Evolutionary conservation across 2,329 filamentous ascomycete species (phyloP).

Genomic region (Xylaria digitata): DNA sequence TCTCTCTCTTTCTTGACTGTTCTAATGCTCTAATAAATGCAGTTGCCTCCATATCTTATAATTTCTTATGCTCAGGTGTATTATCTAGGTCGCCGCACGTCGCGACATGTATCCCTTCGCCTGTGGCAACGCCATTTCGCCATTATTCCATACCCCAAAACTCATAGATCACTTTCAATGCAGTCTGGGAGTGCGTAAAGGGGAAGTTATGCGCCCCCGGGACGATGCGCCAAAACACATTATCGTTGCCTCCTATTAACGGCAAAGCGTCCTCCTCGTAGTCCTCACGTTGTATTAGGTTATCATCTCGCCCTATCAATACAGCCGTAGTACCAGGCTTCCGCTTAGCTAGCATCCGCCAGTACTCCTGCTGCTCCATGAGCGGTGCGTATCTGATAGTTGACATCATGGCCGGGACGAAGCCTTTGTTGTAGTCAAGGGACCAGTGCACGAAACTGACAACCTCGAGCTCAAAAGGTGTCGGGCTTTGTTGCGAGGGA

Average conservation of each 20-base stretch:
- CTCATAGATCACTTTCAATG: conserved; percentile 59
- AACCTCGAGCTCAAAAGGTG: conserved; percentile 60
- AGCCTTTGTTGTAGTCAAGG: conserved; percentile 65
- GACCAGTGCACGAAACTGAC: conserved; percentile 68
- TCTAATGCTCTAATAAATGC: conserved; percentile 2
- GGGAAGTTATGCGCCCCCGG: conserved; percentile 71
- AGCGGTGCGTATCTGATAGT: conserved; percentile 66
- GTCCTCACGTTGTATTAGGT: conserved; percentile 63
- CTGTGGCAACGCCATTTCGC: background rate
- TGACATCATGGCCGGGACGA: conserved; percentile 70
- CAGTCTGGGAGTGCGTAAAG: conserved; percentile 63
- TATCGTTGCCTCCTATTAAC: conserved; percentile 61
- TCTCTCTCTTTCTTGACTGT: background rate
- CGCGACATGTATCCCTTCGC: background rate
- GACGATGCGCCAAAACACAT: conserved; percentile 63
- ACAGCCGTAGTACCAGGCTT: conserved; percentile 60
- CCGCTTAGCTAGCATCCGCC: conserved; percentile 59
- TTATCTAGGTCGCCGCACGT: background rate
- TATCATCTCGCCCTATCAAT: conserved; percentile 62
- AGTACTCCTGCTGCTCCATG: conserved; percentile 63
- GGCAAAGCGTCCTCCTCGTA: conserved; percentile 63
- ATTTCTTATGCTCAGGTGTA: background rate
- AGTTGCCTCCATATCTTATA: background rate
- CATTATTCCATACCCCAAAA: conserved; percentile 56
- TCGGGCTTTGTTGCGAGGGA: conserved; percentile 37